Percentiles rank a stretch among this genome's conserved stretches.
phyloP scores from a whole-genome alignment of 495 filamentous ascomycete genomes.

The Podospora pseudoanserina region DNA sequence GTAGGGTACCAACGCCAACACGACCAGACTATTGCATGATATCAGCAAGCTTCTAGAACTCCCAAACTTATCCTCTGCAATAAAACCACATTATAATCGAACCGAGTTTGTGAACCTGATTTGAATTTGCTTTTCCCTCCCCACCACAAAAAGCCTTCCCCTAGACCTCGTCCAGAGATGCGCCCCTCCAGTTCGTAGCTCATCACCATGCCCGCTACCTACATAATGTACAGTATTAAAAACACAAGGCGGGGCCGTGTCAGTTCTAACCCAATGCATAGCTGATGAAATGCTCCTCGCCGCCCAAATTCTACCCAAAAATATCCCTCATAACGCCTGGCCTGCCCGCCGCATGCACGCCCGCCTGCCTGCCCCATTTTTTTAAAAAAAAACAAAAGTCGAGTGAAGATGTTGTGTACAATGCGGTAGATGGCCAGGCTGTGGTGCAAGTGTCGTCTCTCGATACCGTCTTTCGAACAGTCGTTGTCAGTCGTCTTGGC shows the following conservation, averaged over 20 bases:
- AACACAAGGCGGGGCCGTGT: background rate
- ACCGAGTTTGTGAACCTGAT: background rate
- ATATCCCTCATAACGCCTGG: background rate
- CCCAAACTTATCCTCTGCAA: background rate
- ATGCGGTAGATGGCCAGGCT: background rate
- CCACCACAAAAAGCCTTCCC: background rate
- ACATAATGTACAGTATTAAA: slow-evolving; percentile 2
- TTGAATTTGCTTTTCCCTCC: background rate
- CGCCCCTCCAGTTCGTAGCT: background rate
- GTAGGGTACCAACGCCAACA: background rate
- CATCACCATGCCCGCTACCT: background rate
- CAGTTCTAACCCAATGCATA: background rate
- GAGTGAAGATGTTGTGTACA: slow-evolving; percentile 15
- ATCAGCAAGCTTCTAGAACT: background rate
- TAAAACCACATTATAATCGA: background rate
- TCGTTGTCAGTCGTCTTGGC: background rate
- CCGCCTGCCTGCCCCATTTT: background rate
- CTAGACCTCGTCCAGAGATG: background rate
- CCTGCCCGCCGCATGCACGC: background rate
- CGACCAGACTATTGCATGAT: background rate
- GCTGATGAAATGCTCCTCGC: slow-evolving; percentile 1
- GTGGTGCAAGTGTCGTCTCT: background rate
- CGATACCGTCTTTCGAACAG: background rate
- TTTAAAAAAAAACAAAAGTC: slow-evolving; percentile 2
- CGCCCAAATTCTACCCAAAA: background rate